phyloP scores from a whole-genome alignment of 176 grass and related monocot species.

The Aegilops umbellulata region DNA sequence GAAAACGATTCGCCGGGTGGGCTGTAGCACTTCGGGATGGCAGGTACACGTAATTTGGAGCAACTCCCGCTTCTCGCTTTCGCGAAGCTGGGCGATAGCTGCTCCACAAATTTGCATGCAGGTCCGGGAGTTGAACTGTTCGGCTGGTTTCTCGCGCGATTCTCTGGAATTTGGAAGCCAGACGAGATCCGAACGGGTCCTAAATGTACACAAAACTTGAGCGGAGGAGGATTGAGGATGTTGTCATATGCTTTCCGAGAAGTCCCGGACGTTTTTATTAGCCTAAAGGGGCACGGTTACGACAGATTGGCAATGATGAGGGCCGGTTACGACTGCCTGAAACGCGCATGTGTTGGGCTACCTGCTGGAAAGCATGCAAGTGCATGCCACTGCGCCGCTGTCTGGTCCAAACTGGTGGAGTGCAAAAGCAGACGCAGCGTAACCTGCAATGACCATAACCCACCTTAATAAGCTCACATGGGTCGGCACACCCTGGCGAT shows the following conservation, averaged over 20 bases:
- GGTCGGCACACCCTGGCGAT: neutral
- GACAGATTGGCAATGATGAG: neutral
- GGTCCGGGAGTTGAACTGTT: no score
- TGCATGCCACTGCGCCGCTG: neutral
- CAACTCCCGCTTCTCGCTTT: no score
- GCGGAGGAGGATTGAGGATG: no score
- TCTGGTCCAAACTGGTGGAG: slow-evolving; percentile 12
- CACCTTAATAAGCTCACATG: slow-evolving; percentile 26
- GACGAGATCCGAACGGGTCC: no score
- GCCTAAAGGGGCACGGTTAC: slow-evolving; percentile 5
- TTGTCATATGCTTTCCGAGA: neutral
- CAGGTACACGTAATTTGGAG: no score
- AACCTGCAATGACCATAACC: slow-evolving; percentile 3
- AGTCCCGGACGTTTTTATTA: neutral
- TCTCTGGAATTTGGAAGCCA: no score
- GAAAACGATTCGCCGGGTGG: no score
- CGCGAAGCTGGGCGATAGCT: no score
- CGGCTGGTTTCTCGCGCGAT: no score
- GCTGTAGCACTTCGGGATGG: no score
- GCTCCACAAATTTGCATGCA: no score
- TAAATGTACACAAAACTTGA: neutral
- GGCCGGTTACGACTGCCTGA: neutral
- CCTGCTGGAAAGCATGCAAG: slow-evolving; percentile 29
- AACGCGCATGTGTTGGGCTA: neutral
- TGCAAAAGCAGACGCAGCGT: slow-evolving; percentile 38